Evolutionary conservation across 1,284 basidiomycete species (phyloP), one percentile per base, ranked within the genome.

Genomic region (Puccinia hordei): DNA sequence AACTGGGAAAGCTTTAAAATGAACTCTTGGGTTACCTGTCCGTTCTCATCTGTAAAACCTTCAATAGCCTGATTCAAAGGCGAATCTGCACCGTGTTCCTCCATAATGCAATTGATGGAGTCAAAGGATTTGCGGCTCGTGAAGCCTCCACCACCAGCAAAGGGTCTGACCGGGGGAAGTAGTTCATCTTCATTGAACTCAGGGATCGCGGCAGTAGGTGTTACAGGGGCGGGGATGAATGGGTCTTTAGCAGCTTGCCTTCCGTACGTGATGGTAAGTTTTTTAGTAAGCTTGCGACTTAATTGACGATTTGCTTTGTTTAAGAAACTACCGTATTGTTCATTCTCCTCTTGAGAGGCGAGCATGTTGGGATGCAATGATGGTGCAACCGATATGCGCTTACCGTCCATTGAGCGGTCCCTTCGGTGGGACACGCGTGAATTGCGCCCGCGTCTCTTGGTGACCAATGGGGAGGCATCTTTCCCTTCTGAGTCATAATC

Each of bases 21-120:
- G 85, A 97, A 95, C 75, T 92, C 90, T 73, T 92, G 90, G 19
- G 93, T 92, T 73, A 96, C 93, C 81, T 93, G 93, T 63, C 94
- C 94, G 85, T 95, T 93, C 0, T 92, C 89, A 86, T 95, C 94
- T 41, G 94, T 96, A 87, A 96, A 96, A 90, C 92, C 82, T 24
- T 81, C 92, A 85, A 94, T 93, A 13, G 93, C 93, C 87, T 95
- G 95, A 87, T 96, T 96, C 81, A 95, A 87, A 8, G 93, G 93
- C 15, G 93, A 95, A 81, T 92, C 91, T 1, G 88, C 87, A 15
- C 84, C 85, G 87, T 95, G 95, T 84, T 95, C 94, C 83, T 94
- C 93, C 57, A 93, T 92, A 79, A 95, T 93, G 2, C 92, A 92
- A 13, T 91, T 90, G 81, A 95, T 93, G 6, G 93, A 94, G 84